These are phyloP conservation scores for Salix udensis DNA, from an alignment of 345 rosid species.

Conservation along the genomic window DNA sequence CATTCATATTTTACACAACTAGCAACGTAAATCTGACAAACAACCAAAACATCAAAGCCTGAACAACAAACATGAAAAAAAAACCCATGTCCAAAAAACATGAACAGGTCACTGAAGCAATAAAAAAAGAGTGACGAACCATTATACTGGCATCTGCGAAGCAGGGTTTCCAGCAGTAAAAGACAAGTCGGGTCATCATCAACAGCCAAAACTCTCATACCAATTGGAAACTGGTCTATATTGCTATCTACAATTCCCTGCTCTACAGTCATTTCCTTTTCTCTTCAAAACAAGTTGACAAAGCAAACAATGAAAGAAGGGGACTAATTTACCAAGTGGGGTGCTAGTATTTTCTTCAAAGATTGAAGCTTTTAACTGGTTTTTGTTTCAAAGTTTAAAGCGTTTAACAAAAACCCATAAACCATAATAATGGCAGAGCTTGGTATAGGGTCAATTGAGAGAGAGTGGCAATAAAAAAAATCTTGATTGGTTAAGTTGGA, in stretches of 20 bases:
- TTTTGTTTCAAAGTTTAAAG: background rate
- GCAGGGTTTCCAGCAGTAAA: slow-evolving; percentile 48
- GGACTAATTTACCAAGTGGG: background rate
- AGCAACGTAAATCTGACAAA: background rate
- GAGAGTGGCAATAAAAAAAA: background rate
- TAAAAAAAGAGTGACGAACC: slow-evolving; percentile 30
- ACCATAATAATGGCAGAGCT: background rate
- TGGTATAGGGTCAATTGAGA: background rate
- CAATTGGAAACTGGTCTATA: slow-evolving; percentile 63
- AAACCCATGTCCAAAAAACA: slow-evolving; percentile 14
- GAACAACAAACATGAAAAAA: slow-evolving; percentile 7
- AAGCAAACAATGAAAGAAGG: background rate
- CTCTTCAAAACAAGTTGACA: background rate
- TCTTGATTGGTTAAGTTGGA: slow-evolving; percentile 12
- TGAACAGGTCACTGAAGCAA: slow-evolving; percentile 4
- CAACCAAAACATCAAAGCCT: background rate
- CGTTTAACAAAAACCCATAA: slow-evolving; percentile 25
- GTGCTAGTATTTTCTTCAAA: background rate
- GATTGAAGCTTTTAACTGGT: background rate
- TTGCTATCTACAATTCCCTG: slow-evolving; percentile 29
- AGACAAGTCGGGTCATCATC: slow-evolving; percentile 80
- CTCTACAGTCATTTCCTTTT: slow-evolving; percentile 44
- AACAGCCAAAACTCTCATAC: slow-evolving; percentile 78
- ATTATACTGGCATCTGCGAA: slow-evolving; percentile 60
- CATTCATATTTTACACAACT: background rate